phyloP scores from a whole-genome alignment of 2,329 filamentous ascomycete species.

The Leptographium flavum region DNA sequence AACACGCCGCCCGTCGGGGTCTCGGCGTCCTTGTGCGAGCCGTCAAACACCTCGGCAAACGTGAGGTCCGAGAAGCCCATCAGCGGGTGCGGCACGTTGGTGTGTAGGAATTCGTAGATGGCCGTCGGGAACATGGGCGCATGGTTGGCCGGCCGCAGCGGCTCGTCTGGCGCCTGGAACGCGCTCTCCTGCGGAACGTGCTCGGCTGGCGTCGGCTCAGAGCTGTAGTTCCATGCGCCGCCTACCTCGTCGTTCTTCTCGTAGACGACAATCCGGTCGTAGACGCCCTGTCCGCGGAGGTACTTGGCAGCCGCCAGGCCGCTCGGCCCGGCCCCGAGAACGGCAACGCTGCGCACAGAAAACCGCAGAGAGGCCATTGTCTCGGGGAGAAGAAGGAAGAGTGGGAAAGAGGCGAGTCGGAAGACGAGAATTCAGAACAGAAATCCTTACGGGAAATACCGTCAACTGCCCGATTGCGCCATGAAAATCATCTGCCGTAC shows the following conservation, averaged over 20 bases:
- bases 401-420: not conserved
- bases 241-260: conserved; percentile 68
- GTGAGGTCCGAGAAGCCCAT: conserved; percentile 66
- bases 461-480: not conserved
- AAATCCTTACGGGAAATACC: too few species aligned
- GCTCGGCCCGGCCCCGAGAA: conserved; percentile 72
- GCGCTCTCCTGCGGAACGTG: conserved; percentile 57
- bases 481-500: not conserved
- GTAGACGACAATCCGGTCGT: conserved; percentile 59
- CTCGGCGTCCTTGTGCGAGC: not conserved
- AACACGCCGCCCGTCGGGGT: not conserved
- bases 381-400: not conserved
- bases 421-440: too few species aligned
- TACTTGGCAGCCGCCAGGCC: conserved; percentile 74
- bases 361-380: conserved; percentile 22
- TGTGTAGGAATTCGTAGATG: conserved; percentile 69
- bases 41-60: conserved; percentile 33
- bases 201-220: conserved; percentile 28
- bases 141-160: conserved; percentile 30
- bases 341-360: conserved; percentile 47
- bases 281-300: conserved; percentile 52
- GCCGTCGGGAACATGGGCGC: conserved; percentile 61
- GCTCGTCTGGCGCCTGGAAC: conserved; percentile 46
- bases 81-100: conserved; percentile 69
- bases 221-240: conserved; percentile 75